Evolutionary conservation across 495 filamentous ascomycete species (phyloP).

Genomic region (Talaromyces proteolyticus): DNA sequence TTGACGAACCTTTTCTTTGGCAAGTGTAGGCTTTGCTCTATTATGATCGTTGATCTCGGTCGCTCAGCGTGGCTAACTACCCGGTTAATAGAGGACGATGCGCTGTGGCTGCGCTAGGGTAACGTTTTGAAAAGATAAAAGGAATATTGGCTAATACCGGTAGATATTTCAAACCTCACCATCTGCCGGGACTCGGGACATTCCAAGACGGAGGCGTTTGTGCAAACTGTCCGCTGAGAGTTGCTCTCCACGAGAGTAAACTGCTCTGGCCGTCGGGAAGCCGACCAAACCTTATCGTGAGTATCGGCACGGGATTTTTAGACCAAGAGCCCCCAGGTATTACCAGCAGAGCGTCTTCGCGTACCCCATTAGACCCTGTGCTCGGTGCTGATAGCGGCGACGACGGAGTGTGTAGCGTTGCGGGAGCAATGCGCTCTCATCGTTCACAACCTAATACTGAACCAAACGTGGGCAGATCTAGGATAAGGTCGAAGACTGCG

Average conservation of each 20-base stretch:
- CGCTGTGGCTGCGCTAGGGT: constrained; percentile 17
- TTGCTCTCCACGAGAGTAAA: constrained; percentile 21
- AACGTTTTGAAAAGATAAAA: constrained; percentile 1
- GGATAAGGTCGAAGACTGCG: no score
- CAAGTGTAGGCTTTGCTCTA: constrained; percentile 11
- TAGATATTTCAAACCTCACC: constrained; percentile 24
- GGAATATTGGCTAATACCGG: constrained; percentile 2
- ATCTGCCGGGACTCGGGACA: constrained; percentile 19
- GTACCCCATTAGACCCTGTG: no score
- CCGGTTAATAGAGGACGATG: constrained; percentile 7
- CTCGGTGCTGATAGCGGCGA: no score
- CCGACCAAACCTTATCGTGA: constrained; percentile 22
- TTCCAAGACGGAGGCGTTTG: constrained; percentile 32
- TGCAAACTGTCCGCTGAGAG: constrained; percentile 22
- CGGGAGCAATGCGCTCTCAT: no score
- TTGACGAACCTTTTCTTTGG: constrained; percentile 10
- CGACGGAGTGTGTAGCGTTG: no score
- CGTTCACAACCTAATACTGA: no score
- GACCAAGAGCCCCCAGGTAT: no score
- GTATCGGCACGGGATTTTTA: constrained; percentile 29
- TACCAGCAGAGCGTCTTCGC: no score
- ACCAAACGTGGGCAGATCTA: no score
- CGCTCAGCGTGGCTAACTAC: background rate
- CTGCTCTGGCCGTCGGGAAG: constrained; percentile 20
- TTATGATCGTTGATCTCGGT: background rate